Conservation (phyloP, 192 early-diverging fungal genomes). For the Coemansia sp. region DNA sequence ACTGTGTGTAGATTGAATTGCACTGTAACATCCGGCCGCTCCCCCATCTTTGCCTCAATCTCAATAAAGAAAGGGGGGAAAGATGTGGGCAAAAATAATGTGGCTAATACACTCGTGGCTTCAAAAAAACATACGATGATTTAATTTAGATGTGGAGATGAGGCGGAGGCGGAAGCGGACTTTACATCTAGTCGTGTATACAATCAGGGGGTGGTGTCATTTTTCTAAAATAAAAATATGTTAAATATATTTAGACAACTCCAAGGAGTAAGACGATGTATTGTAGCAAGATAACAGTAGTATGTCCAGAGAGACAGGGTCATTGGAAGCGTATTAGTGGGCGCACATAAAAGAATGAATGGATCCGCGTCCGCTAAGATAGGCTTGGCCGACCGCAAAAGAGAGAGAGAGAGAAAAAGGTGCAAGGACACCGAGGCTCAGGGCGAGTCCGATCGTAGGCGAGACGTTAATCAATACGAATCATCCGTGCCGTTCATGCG, state of each 20-base stretch:
- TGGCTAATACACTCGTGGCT: not conserved
- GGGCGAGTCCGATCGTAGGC: not conserved
- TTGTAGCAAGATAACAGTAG: not conserved
- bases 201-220: not conserved
- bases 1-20: not conserved
- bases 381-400: not conserved
- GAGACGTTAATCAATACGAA: not conserved
- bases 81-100: not conserved
- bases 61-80: not conserved
- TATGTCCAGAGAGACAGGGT: not conserved
- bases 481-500: constrained; percentile 4
- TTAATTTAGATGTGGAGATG: constrained; percentile 7
- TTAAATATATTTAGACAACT: constrained; percentile 10
- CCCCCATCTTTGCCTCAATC: not conserved
- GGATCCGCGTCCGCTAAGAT: not conserved
- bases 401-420: not conserved
- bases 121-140: constrained; percentile 6
- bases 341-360: not conserved
- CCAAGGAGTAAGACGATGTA: not conserved
- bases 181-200: not conserved
- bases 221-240: not conserved
- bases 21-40: constrained; percentile 5
- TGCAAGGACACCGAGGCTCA: not conserved
- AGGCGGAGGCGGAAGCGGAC: constrained; percentile 1
- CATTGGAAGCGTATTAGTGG: not conserved